phyloP scores from a whole-genome alignment of 768 basidiomycete species.

The Amanita pallidorosea region DNA sequence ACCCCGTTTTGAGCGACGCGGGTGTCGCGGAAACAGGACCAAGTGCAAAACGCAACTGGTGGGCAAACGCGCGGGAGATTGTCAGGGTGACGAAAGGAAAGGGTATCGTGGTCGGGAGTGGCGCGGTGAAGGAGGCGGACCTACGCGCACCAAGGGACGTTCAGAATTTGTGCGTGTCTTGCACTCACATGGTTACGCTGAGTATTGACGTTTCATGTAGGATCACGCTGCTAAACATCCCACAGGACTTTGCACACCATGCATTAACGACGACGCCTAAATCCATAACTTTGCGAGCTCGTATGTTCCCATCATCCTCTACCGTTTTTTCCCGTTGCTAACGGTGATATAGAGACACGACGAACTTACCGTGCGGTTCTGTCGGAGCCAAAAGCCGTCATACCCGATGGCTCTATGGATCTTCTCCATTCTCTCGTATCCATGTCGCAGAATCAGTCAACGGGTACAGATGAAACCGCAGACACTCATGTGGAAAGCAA shows the following conservation, averaged over 20 bases:
- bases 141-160: slow-evolving; percentile 65
- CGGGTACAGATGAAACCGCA: too few relatives aligned
- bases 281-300: slow-evolving; percentile 60
- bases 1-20: slow-evolving; percentile 29
- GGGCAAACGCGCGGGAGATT: slow-evolving; percentile 70
- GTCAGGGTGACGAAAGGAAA: slow-evolving; percentile 75
- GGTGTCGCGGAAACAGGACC: slow-evolving; percentile 43
- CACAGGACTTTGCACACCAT: slow-evolving; percentile 59
- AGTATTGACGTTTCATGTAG: slow-evolving; percentile 13
- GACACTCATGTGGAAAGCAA: not conserved
- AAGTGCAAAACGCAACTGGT: slow-evolving; percentile 69
- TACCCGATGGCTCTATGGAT: slow-evolving; percentile 24
- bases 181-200: not conserved
- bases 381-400: slow-evolving; percentile 60
- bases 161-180: slow-evolving; percentile 53
- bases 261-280: slow-evolving; percentile 51
- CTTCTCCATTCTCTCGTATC: not conserved
- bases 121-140: slow-evolving; percentile 49
- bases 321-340: not conserved
- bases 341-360: slow-evolving; percentile 49
- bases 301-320: slow-evolving; percentile 30
- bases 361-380: slow-evolving; percentile 72
- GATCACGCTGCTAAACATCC: slow-evolving; percentile 52
- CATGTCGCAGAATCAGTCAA: not conserved
- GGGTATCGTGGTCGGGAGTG: slow-evolving; percentile 62